A percentile compares a stretch with the other conserved stretches of the same genome.
phyloP scores from a whole-genome alignment of 2,329 filamentous ascomycete genomes.

The Aureobasidium sp. region DNA sequence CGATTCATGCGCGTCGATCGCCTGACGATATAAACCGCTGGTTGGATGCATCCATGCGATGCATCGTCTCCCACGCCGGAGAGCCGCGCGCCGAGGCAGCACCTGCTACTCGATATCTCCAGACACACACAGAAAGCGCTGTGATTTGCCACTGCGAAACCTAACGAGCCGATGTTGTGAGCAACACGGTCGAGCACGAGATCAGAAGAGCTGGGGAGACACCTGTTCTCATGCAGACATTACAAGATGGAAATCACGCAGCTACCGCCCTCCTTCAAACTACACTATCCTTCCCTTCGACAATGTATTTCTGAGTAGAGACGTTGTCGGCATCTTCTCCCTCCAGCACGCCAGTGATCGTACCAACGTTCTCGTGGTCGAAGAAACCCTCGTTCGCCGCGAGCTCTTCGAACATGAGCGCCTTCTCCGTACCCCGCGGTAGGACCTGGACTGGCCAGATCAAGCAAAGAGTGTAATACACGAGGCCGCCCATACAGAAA shows the following conservation, averaged over 20 bases:
- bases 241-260: not conserved
- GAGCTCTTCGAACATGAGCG: not conserved
- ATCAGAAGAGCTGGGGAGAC: not conserved
- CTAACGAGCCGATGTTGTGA: no score
- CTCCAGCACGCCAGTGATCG: not conserved
- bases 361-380: not conserved
- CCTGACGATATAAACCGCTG: no score
- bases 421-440: not conserved
- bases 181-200: not conserved
- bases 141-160: no score
- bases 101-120: not conserved
- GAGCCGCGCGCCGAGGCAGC: not conserved
- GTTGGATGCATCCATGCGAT: no score
- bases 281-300: not conserved
- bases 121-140: not conserved
- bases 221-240: not conserved
- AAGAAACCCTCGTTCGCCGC: slow-evolving; percentile 1
- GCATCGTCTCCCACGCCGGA: not conserved
- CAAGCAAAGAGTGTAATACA: not conserved
- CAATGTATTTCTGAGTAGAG: not conserved
- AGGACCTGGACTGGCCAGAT: not conserved
- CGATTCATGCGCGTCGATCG: not conserved
- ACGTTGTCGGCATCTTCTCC: not conserved
- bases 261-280: not conserved
- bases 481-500: not conserved